Evolutionary conservation across 345 rosid genomes (phyloP), one percentile per base, ranked within the genome.

Genomic region (Syzygium aromaticum): DNA sequence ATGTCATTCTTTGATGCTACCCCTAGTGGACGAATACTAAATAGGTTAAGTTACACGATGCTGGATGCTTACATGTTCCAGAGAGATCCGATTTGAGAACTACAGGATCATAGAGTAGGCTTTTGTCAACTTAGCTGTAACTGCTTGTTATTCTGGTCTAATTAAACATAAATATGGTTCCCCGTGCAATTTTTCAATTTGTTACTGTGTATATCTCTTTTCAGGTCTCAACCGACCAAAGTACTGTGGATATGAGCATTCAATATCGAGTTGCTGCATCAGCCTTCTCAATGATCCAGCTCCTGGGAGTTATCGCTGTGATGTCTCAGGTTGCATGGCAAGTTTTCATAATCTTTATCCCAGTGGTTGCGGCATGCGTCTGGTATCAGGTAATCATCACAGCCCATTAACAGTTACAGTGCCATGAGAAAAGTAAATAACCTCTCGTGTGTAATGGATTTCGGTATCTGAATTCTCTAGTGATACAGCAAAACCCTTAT

Each of bases 261-360:
- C 94, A 94, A 2, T 84, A 59, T 88, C 91, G 89, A 87, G 84
- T 94, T 59, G 96, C 90, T 51, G 25, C 89, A 61, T 89, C 92
- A 87, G 92, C 95, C 86, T 90, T 91, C 88, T 67, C 93, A 30
- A 67, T 86, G 85, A 95, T 97, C 89, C 95, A 90, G 87, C 95
- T 97, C 57, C 85, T 92, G 14, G 97, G 95, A 83, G 91, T 92
- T 88, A 92, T 97, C 83, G 95, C 90, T 22, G 95, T 97, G 86
- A 94, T 95, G 96, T 94, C 97, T 84, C 97, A 94, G 88, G 98
- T 92, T 85, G 94, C 96, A 27, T 97, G 98, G 98, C 94, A 94
- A 89, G 92, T 97, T 64, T 95, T 97, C 86, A 87, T 96, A 25
- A 90, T 94, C 73, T 96, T 94, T 86, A 92, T 97, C 82, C 99